Evolutionary conservation across 306 rosid species (phyloP).

Genomic region (Trifolium dubium): DNA sequence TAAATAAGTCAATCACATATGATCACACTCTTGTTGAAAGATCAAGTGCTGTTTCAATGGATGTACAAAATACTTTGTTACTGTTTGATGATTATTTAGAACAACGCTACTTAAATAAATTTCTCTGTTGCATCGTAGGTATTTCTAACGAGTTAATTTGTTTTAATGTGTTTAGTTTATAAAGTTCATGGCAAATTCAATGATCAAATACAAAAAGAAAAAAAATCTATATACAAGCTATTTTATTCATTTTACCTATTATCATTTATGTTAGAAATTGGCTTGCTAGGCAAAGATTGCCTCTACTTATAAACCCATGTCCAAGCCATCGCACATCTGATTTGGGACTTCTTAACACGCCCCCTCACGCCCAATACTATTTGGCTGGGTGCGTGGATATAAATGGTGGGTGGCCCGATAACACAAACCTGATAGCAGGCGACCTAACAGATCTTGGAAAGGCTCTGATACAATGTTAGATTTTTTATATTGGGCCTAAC

Average conservation of each 20-base stretch:
- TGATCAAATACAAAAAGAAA: neutral
- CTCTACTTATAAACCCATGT: too few species aligned
- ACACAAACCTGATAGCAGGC: too few species aligned
- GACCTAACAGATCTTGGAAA: too few species aligned
- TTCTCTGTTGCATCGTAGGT: conserved; percentile 12
- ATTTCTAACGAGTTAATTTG: conserved; percentile 22
- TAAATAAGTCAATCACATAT: conserved; percentile 25
- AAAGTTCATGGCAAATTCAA: neutral
- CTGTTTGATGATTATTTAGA: conserved; percentile 21
- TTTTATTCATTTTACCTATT: conserved; percentile 1
- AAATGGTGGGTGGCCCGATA: too few species aligned
- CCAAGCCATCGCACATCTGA: too few species aligned
- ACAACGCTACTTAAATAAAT: neutral
- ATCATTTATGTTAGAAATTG: neutral
- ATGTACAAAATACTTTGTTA: neutral
- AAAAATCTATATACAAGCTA: neutral
- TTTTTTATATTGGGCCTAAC: too few species aligned
- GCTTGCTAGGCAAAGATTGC: too few species aligned
- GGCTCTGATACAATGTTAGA: too few species aligned
- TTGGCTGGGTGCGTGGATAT: too few species aligned
- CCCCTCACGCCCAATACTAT: too few species aligned
- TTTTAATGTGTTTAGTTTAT: conserved; percentile 5
- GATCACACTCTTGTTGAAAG: conserved; percentile 26
- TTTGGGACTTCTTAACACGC: too few species aligned
- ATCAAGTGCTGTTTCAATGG: conserved; percentile 18